A percentile compares a stretch with the other conserved stretches of the same genome.
phyloP scores from a whole-genome alignment of 2,329 filamentous ascomycete species.

The Alternaria viburni region DNA sequence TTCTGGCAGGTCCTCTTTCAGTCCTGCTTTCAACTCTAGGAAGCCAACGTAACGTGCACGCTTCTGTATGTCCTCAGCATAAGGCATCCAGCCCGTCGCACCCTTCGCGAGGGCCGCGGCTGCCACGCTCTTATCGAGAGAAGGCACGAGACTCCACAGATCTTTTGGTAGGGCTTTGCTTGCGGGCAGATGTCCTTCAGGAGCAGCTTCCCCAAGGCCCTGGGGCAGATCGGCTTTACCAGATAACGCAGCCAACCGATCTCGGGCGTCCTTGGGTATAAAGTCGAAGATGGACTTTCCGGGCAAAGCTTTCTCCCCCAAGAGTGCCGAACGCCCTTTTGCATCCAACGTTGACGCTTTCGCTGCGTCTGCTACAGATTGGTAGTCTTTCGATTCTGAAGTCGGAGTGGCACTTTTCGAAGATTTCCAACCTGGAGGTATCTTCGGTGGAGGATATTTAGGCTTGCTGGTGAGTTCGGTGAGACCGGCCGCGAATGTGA shows the following conservation, averaged over 20 bases:
- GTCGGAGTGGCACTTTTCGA: constrained; percentile 44
- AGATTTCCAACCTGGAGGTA: constrained; percentile 77
- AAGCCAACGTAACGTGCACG: constrained; percentile 80
- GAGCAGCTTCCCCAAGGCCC: constrained; percentile 74
- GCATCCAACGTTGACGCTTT: constrained; percentile 78
- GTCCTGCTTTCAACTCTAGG: constrained; percentile 75
- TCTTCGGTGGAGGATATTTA: constrained; percentile 68
- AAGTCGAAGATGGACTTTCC: constrained; percentile 97
- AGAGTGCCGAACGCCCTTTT: constrained; percentile 74
- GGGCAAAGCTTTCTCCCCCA: constrained; percentile 81
- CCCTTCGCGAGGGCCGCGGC: constrained; percentile 55
- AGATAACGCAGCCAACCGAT: constrained; percentile 75
- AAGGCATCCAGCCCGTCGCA: constrained; percentile 75
- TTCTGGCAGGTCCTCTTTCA: constrained; percentile 63
- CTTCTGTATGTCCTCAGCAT: constrained; percentile 81
- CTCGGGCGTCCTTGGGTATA: constrained; percentile 77
- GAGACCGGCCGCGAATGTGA: constrained; percentile 67
- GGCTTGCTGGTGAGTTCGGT: constrained; percentile 51
- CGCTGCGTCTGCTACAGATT: constrained; percentile 78
- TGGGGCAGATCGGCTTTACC: constrained; percentile 79
- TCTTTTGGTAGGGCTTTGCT: constrained; percentile 66
- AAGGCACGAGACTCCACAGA: constrained; percentile 56
- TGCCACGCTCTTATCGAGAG: constrained; percentile 50
- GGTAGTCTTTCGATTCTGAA: constrained; percentile 49
- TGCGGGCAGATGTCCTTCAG: constrained; percentile 68